Percentiles rank a stretch among this genome's conserved stretches.
phyloP scores from a whole-genome alignment of 2,329 filamentous ascomycete genomes.

The Verticillium alfalfae region DNA sequence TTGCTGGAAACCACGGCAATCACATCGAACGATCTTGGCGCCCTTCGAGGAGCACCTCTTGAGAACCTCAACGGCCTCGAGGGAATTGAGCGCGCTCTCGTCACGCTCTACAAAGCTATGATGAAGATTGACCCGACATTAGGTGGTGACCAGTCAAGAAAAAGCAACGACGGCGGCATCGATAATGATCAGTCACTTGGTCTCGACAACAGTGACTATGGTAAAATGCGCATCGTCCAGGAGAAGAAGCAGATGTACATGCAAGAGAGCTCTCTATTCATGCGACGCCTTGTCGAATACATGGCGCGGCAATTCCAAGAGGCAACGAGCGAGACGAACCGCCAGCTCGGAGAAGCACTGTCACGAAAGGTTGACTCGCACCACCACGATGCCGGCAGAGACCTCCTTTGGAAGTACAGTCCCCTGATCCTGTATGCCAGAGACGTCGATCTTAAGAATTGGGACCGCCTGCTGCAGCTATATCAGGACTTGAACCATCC shows the following conservation, averaged over 20 bases:
- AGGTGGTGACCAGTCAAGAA: slow-evolving; percentile 43
- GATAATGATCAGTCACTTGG: slow-evolving; percentile 29
- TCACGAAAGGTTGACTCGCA: slow-evolving; percentile 63
- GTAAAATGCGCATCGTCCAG: slow-evolving; percentile 87
- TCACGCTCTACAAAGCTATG: slow-evolving; percentile 87
- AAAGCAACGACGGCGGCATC: slow-evolving; percentile 41
- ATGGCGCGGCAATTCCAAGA: slow-evolving; percentile 77
- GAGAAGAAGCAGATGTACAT: slow-evolving; percentile 91
- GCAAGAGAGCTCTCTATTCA: slow-evolving; percentile 68
- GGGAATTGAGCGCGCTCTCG: slow-evolving; percentile 71
- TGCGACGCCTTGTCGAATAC: slow-evolving; percentile 74
- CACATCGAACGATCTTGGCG: slow-evolving; percentile 66
- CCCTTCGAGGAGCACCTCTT: slow-evolving; percentile 67
- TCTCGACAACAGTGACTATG: slow-evolving; percentile 60
- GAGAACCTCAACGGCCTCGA: slow-evolving; percentile 66
- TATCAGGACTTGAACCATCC: slow-evolving; percentile 75
- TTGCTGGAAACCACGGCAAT: slow-evolving; percentile 91
- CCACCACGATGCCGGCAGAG: slow-evolving; percentile 67
- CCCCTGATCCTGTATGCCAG: slow-evolving; percentile 83
- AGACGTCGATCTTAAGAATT: slow-evolving; percentile 76
- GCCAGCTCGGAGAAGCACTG: slow-evolving; percentile 54
- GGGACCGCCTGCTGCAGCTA: slow-evolving; percentile 71
- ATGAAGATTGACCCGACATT: slow-evolving; percentile 85
- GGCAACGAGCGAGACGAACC: slow-evolving; percentile 64
- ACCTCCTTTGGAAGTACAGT: slow-evolving; percentile 79